A percentile compares a stretch with the other conserved stretches of the same genome.
phyloP scores from a whole-genome alignment of 768 basidiomycete species.

The Kwoniella europaea region DNA sequence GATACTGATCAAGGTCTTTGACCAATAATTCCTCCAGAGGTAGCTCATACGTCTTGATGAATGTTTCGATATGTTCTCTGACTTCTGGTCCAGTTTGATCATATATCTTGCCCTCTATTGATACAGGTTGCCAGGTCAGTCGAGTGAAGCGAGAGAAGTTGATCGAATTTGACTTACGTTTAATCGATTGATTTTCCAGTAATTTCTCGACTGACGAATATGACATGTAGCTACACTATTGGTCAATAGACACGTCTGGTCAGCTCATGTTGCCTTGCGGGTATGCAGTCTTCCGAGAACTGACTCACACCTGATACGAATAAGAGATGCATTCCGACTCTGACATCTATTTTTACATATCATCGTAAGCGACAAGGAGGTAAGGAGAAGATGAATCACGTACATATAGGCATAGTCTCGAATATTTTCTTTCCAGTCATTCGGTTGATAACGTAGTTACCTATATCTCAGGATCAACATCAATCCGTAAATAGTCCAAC shows the following conservation, averaged over 20 bases:
- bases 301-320: conserved; percentile 60
- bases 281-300: background rate
- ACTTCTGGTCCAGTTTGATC: conserved; percentile 53
- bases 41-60: conserved; percentile 60
- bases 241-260: background rate
- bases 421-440: conserved; percentile 64
- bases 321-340: conserved; percentile 69
- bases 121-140: background rate
- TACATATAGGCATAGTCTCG: conserved; percentile 74
- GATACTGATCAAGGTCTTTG: conserved; percentile 68
- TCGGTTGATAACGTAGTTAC: conserved; percentile 58
- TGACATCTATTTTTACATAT: conserved; percentile 29
- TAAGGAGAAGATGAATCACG: conserved; percentile 10
- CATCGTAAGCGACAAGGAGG: background rate
- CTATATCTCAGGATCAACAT: conserved; percentile 14
- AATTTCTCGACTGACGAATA: conserved; percentile 51
- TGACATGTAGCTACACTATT: conserved; percentile 38
- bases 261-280: background rate
- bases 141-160: no score
- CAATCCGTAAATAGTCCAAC: no score
- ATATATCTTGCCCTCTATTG: conserved; percentile 54
- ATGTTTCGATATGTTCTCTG: conserved; percentile 56
- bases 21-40: conserved; percentile 67
- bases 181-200: conserved; percentile 51
- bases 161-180: conserved; percentile 38